These are phyloP conservation scores for Ashbya aceris DNA, from an alignment of 1,139 yeast genomes.

Conservation along the genomic window DNA sequence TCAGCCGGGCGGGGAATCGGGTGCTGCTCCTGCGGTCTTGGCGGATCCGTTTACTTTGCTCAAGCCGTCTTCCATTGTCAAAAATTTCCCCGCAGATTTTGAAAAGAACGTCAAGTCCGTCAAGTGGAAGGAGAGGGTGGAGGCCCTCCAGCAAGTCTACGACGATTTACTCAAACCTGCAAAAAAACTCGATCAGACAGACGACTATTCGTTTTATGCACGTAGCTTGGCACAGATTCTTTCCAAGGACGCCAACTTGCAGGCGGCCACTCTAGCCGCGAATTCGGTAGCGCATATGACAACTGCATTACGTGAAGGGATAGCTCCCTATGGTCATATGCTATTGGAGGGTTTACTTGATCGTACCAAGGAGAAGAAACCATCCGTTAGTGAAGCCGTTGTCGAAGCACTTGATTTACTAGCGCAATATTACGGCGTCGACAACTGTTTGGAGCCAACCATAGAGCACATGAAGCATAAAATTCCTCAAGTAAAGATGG, in stretches of 20 bases:
- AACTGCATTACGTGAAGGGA: conserved; percentile 54
- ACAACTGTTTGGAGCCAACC: conserved; percentile 54
- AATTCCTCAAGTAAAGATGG: conserved; percentile 76
- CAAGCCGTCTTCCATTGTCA: conserved; percentile 51
- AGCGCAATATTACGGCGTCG: conserved; percentile 37
- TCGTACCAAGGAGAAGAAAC: conserved; percentile 82
- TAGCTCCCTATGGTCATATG: conserved; percentile 41
- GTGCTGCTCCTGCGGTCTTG: not conserved
- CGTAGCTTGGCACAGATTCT: conserved; percentile 60
- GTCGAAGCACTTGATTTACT: conserved; percentile 40
- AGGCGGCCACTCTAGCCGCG: conserved; percentile 77
- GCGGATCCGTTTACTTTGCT: conserved; percentile 46
- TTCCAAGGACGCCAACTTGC: conserved; percentile 76
- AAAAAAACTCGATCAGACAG: conserved; percentile 38
- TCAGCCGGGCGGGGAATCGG: conserved; percentile 4
- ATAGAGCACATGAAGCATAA: conserved; percentile 58
- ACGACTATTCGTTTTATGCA: conserved; percentile 60
- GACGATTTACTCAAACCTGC: conserved; percentile 38
- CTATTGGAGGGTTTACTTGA: conserved; percentile 63
- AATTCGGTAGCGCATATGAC: conserved; percentile 56
- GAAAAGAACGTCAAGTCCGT: conserved; percentile 45
- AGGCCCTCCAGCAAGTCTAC: conserved; percentile 61
- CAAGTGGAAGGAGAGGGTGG: conserved; percentile 91
- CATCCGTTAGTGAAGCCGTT: conserved; percentile 63
- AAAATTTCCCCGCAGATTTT: conserved; percentile 59